Evolutionary conservation across 257 asterid genomes (phyloP), one percentile per base, ranked within the genome.

Genomic region (Nicotiana obtusifolia): DNA sequence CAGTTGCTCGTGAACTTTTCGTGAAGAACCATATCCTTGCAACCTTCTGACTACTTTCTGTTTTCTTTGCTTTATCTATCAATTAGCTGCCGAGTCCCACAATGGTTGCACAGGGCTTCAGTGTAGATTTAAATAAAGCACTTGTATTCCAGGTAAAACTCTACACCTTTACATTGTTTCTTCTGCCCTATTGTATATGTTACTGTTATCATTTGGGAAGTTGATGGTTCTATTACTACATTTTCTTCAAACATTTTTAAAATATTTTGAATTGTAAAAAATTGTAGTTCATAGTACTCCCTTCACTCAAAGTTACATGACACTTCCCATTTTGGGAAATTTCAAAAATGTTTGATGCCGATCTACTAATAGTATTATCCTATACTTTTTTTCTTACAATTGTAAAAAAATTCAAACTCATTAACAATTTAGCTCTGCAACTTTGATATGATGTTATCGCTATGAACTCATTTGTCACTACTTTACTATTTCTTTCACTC

Each of bases 61-160:
- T 47, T 73, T 47, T 35, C 60, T 73, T 47, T 73, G 22, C 15
- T 73, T 22, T 44, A 22, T 22, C 60, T 20, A 22, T 52, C 61
- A 47, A 73, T 73, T 73, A 73, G 78, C 61, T 73, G 60, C 15
- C 26, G 15, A 13, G 20, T 64, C 30, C 60, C 78, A 73, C 37
- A 6, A 73, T 73, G 78, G 78, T 47, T 47, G 60, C 78, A 44
- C 60, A 73, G 28, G 78, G 37, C 37, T 44, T 73, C 78, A 22
- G 17, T 3, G 78, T 73, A 20, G 78, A 73, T 47, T 73, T 73
- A 47, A 20, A 73, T 73, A 73, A 73, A 26, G 60, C 78, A 22
- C 78, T 73, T 73, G 78, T 73, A 73, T 15, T 5, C 78, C 78
- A 73, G 78, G 78, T 73, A 73, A 73, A 22, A 44, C 78, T 71